Evolutionary conservation across 1,284 basidiomycete genomes (phyloP), one percentile per base, ranked within the genome.

Genomic region (Butyriboletus appendiculatus): DNA sequence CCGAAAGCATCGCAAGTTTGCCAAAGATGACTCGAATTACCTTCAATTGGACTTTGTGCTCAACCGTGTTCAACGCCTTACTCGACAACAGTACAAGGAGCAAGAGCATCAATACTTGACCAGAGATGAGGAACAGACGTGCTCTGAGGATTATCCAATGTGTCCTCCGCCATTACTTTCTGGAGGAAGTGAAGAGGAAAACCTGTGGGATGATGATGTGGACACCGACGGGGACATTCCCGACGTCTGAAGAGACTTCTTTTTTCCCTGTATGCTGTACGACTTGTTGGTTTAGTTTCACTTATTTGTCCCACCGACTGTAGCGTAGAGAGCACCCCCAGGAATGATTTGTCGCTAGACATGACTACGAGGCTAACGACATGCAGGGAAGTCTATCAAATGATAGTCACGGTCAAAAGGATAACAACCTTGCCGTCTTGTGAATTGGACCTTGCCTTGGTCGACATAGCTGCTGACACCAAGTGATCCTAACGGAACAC

Each of bases 1-100:
- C 12, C 82, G 81, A 49, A 90, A 81, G 63, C 97, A 99, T 70
- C 85, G 87, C 55, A 90, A 89, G 60, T 99, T 96, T 71, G 96
- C 97, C 1, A 73, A 74, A 35, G 86, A 95, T 65, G 81, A 86
- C 53, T 76, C 79, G 34, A 94, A 98, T 74, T 99, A 96, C 72
- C 70, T 78, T 30, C 82, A 88, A 55, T 81, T 99, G 32, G 96
- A 99, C 72, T 77, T 75, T 39, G 81, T 97, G 34, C 82, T 99
- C 32, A 73, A 76, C 45, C 83, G 87, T 24, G 85, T 98, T 18
- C 80, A 80, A 56, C 86, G 94, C 30, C 81, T 81, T 48, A 84
- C 83, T 20, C 67, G 75, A 39, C 65, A 75, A 46, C 80, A 86
- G 55, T 73, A 78, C 16, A 55, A 67, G 14, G 60, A 68, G 11